These are phyloP conservation scores for Erucastrum elatum DNA, from an alignment of 345 rosid genomes.

Conservation along the genomic window DNA sequence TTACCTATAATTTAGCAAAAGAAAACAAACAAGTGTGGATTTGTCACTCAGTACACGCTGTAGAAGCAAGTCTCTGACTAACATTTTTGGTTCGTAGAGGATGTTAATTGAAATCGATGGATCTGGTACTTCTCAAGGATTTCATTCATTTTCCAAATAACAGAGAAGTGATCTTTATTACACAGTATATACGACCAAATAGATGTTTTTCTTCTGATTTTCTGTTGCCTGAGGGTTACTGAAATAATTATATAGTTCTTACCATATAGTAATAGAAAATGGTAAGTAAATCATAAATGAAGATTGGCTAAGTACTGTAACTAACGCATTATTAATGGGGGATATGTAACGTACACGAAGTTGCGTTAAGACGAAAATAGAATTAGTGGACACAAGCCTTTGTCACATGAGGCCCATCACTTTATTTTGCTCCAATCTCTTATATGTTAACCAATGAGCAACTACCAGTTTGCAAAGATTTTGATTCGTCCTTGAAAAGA, in stretches of 20 bases:
- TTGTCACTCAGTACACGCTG: neutral
- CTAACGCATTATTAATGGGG: constrained; percentile 32
- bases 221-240: neutral
- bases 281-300: constrained; percentile 13
- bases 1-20: too few species aligned
- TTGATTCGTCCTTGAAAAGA: too few species aligned
- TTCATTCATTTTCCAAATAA: neutral
- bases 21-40: constrained; percentile 7
- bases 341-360: constrained; percentile 36
- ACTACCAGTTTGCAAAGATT: too few species aligned
- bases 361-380: constrained; percentile 24
- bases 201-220: neutral
- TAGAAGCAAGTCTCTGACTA: neutral
- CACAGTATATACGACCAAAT: neutral
- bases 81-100: neutral
- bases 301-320: constrained; percentile 26
- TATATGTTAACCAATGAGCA: too few species aligned
- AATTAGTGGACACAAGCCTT: constrained; percentile 18
- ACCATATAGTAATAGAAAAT: neutral
- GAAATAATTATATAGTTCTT: neutral
- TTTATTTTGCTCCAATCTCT: neutral
- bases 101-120: neutral
- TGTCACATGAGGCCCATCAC: constrained; percentile 37
- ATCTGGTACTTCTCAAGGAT: neutral
- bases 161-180: neutral